Percentiles rank a stretch among this genome's conserved stretches.
Evolutionary conservation across 2,329 filamentous ascomycete genomes (phyloP).

Genomic region (Cadophora malorum): DNA sequence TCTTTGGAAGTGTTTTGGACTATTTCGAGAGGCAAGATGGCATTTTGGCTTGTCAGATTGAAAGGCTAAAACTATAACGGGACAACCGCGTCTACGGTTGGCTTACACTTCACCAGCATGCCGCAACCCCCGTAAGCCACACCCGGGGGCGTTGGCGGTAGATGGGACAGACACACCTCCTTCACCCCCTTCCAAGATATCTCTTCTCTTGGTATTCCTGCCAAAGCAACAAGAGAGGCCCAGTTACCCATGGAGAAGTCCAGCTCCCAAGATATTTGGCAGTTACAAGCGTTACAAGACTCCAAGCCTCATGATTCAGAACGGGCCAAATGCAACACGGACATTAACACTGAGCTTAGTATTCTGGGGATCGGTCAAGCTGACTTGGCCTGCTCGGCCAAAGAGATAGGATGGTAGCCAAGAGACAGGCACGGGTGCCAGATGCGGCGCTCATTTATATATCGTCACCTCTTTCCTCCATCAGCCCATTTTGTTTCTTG

Average conservation of each 20-base stretch:
- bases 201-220: constrained; percentile 18
- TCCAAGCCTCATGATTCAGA: constrained; percentile 15
- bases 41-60: not conserved
- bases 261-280: constrained; percentile 20
- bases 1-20: not conserved
- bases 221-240: not conserved
- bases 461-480: constrained; percentile 8
- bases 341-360: constrained; percentile 9
- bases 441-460: constrained; percentile 3
- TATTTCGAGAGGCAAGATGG: not conserved
- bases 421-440: not conserved
- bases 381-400: constrained; percentile 6
- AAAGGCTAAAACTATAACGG: constrained; percentile 2
- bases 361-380: not conserved
- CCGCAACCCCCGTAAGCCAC: constrained; percentile 10
- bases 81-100: constrained; percentile 9
- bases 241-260: not conserved
- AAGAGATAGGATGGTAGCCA: constrained; percentile 12
- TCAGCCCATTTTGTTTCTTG: constrained; percentile 20
- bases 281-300: constrained; percentile 19
- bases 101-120: constrained; percentile 8
- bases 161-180: constrained; percentile 15
- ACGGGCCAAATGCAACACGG: constrained; percentile 3
- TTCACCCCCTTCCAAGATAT: constrained; percentile 15
- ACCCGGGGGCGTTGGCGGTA: constrained; percentile 3